Conservation (phyloP, 331 rosid genomes). For the Saraca asoca region DNA sequence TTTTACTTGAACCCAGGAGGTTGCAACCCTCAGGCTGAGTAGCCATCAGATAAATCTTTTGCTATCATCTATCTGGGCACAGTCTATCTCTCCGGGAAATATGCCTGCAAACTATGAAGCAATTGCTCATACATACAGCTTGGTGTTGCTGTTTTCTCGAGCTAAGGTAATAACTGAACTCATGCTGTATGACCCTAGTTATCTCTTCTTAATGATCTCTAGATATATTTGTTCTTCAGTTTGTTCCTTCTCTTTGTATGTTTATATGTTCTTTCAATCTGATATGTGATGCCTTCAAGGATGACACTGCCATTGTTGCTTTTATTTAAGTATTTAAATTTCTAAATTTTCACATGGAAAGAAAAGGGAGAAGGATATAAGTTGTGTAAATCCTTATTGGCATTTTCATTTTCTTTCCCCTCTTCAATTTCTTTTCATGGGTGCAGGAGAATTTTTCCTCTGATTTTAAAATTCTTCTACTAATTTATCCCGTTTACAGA, state of each 20-base stretch:
- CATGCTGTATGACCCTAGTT: slow-evolving; percentile 16
- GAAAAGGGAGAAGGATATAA: too few relatives aligned
- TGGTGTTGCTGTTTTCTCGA: slow-evolving; percentile 74
- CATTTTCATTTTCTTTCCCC: not conserved
- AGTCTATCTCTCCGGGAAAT: slow-evolving; percentile 73
- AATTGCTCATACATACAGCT: slow-evolving; percentile 77
- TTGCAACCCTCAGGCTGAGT: slow-evolving; percentile 61
- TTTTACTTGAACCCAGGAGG: slow-evolving; percentile 55
- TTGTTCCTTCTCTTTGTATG: slow-evolving; percentile 15
- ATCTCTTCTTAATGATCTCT: slow-evolving; percentile 30
- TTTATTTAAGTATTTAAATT: too few relatives aligned
- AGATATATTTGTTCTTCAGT: slow-evolving; percentile 4
- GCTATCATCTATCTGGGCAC: slow-evolving; percentile 84
- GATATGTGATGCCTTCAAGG: not conserved
- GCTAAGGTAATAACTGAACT: slow-evolving; percentile 62
- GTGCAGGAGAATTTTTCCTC: slow-evolving; percentile 10
- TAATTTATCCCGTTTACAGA: slow-evolving; percentile 50
- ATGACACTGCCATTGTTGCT: too few relatives aligned
- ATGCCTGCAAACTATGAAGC: slow-evolving; percentile 91
- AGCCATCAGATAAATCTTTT: slow-evolving; percentile 73
- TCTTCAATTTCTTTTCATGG: slow-evolving; percentile 9
- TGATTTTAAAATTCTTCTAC: not conserved
- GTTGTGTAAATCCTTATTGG: too few relatives aligned
- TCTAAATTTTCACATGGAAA: too few relatives aligned
- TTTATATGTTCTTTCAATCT: not conserved